Evolutionary conservation across 2,329 filamentous ascomycete species (phyloP), one percentile per base, ranked within the genome.

Genomic region (Verticillium albo-atrum): DNA sequence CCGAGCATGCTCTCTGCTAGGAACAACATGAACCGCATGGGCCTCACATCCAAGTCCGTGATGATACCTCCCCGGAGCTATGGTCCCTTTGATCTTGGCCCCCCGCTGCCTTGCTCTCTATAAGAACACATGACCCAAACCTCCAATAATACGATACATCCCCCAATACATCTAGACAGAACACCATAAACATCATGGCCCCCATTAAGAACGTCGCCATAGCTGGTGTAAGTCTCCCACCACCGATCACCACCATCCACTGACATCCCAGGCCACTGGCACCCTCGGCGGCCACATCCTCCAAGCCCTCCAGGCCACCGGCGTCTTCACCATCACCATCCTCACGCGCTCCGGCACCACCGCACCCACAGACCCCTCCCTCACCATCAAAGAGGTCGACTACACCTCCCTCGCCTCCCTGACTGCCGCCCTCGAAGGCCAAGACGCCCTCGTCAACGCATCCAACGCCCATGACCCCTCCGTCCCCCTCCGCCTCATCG

Each of bases 381-480:
- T 63, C 17, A 67, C 71, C 3, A 70, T 74, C n/a, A 61, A 69
- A 4, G 67, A 75, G 25, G 69, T 74, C 28, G 77, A 76, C 65
- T 72, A 74, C 54, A 56, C 54, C 23, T 57, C 59, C 6, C 67
- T 78, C 3, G 68, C 76, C 0, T 79, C 79, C 17, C 76, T 89
- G n/a, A 77, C 71, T 0, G 63, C 73, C 0, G 82, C 80, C 0
- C 78, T 89, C 52, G 64, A 76, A 54, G 83, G 79, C 52, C 79
- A 85, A 59, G 85, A 88, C 61, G 85, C 80, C 0, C 75, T 88
- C 17, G 70, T 86, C 28, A 72, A 84, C 20, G 76, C 74, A 17
- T 66, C 80, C 6, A 50, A 62, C 9, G 60, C 58, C 14, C 55
- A 64, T 4, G 80, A 84, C 60, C 69, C 71, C 17, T 82, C 85